Evolutionary conservation across 1,284 basidiomycete species (phyloP).

Genomic region (Cutaneotrichosporon sp.): DNA sequence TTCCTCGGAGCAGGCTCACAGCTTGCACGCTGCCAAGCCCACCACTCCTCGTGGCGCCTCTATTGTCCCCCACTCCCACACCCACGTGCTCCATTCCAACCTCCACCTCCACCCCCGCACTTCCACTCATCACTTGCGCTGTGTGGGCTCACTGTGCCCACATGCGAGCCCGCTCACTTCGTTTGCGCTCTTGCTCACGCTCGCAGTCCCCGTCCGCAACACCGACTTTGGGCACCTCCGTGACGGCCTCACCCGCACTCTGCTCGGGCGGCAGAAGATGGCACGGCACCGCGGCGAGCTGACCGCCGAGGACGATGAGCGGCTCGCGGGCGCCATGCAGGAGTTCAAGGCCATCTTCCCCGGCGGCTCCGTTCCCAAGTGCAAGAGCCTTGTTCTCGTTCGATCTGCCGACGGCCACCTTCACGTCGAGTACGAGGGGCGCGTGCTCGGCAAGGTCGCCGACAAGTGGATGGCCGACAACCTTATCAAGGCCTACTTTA

Average conservation of each 20-base stretch:
- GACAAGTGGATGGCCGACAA: conserved; percentile 52
- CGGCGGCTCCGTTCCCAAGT: conserved; percentile 55
- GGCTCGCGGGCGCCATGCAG: conserved; percentile 47
- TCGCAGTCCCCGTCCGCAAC: conserved; percentile 58
- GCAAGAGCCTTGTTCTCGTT: conserved; percentile 54
- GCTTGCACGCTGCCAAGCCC: no score
- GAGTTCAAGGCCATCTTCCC: conserved; percentile 57
- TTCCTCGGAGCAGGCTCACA: no score
- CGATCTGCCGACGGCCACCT: conserved; percentile 31
- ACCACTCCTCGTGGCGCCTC: no score
- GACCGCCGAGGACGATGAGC: conserved; percentile 41
- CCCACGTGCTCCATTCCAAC: no score
- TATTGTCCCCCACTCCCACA: no score
- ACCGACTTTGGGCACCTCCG: conserved; percentile 60
- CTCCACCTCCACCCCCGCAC: no score
- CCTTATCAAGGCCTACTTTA: conserved; percentile 55
- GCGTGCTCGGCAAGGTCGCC: conserved; percentile 47
- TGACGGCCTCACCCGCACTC: conserved; percentile 58
- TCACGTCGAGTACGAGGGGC: conserved; percentile 37
- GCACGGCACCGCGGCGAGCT: conserved; percentile 38
- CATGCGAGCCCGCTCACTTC: no score
- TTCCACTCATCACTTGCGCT: no score
- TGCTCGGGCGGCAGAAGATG: conserved; percentile 55
- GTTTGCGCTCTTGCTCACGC: no score
- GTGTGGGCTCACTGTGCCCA: no score